Evolutionary conservation across 208 protist species (phyloP).

Genomic region (Leishmania guyanensis): DNA sequence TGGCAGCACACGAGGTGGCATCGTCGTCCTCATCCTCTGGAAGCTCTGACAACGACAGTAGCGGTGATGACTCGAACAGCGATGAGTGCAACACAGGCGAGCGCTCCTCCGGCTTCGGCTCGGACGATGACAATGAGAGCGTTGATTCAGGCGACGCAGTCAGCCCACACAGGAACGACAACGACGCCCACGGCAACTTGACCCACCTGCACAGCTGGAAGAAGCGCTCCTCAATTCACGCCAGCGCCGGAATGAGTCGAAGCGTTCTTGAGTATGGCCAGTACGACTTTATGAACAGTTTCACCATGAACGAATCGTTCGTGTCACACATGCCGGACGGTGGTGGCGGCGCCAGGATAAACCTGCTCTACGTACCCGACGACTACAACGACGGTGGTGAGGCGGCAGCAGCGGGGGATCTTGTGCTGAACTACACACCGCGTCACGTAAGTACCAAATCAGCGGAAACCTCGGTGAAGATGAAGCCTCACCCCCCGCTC

Average conservation of each 20-base stretch:
- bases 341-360: neutral
- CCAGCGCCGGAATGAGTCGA: neutral
- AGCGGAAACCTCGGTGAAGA: neutral
- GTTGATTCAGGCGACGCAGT: neutral
- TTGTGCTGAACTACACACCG: neutral
- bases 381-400: constrained; percentile 1
- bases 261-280: constrained; percentile 6
- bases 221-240: neutral
- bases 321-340: neutral
- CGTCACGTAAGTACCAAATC: neutral
- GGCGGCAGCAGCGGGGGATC: neutral
- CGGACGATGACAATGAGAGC: constrained; percentile 2
- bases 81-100: constrained; percentile 17
- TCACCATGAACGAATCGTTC: constrained; percentile 16
- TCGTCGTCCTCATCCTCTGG: constrained; percentile 7
- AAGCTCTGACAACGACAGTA: constrained; percentile 4
- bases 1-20: neutral
- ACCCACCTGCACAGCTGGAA: neutral
- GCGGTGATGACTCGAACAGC: constrained; percentile 11
- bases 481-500: neutral
- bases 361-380: constrained; percentile 7
- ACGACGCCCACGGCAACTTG: neutral
- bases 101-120: constrained; percentile 1
- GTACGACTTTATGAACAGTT: constrained; percentile 38
- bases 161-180: neutral